These are phyloP conservation scores for Rhododendron kiyosumense DNA, from an alignment of 148 eudicot species.

Conservation along the genomic window DNA sequence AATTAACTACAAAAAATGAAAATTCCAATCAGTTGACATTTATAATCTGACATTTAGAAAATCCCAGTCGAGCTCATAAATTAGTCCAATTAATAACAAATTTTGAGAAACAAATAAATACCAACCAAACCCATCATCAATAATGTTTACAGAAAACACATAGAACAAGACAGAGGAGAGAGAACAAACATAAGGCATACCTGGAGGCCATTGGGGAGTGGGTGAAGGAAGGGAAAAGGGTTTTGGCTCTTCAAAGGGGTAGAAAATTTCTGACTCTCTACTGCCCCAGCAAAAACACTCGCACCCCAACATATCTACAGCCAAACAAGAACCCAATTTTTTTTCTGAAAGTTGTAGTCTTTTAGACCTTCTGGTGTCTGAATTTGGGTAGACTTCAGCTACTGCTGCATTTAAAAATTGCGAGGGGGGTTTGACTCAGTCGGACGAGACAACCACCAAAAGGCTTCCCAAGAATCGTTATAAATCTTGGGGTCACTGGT, in stretches of 20 bases:
- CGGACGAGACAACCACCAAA: neutral
- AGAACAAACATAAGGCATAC: slow-evolving; percentile 1
- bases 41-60: neutral
- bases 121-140: neutral
- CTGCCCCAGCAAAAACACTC: slow-evolving; percentile 22
- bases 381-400: neutral
- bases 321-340: neutral
- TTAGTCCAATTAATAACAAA: neutral
- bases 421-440: neutral
- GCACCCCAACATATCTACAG: slow-evolving; percentile 15
- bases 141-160: neutral
- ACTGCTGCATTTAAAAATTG: neutral
- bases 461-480: no score
- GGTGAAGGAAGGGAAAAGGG: slow-evolving; percentile 24
- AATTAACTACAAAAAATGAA: neutral
- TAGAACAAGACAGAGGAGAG: neutral
- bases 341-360: neutral
- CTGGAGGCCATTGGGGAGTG: slow-evolving; percentile 24
- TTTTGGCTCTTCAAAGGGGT: slow-evolving; percentile 10
- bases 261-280: neutral
- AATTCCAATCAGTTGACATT: neutral
- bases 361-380: neutral
- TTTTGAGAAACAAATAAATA: neutral
- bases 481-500: no score
- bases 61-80: neutral